These are phyloP conservation scores for Tetrapisispora nanseiensis DNA, from an alignment of 805 yeast genomes.

Conservation along the genomic window DNA sequence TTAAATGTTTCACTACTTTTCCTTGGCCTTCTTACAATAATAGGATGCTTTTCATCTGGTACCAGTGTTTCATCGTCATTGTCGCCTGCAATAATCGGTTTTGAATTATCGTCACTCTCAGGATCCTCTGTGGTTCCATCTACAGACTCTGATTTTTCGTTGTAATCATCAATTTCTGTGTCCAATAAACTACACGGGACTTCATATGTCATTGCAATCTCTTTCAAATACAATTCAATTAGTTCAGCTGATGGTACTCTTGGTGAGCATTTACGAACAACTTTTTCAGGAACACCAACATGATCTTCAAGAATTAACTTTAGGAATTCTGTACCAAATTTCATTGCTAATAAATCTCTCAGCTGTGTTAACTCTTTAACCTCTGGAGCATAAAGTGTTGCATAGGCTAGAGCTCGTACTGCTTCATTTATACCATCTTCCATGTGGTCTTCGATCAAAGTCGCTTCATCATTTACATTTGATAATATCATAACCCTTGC, in stretches of 20 bases:
- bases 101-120: slow-evolving; percentile 29
- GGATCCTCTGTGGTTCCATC: slow-evolving; percentile 18
- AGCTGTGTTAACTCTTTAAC: slow-evolving; percentile 57
- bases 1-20: slow-evolving; percentile 33
- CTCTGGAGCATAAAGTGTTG: slow-evolving; percentile 60
- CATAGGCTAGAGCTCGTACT: slow-evolving; percentile 54
- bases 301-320: slow-evolving; percentile 26
- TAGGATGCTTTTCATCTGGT: slow-evolving; percentile 30
- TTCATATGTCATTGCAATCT: slow-evolving; percentile 70
- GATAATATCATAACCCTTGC: slow-evolving; percentile 63
- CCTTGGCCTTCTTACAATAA: slow-evolving; percentile 35
- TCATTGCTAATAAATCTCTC: slow-evolving; percentile 49
- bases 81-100: slow-evolving; percentile 32
- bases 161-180: slow-evolving; percentile 19
- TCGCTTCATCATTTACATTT: slow-evolving; percentile 30
- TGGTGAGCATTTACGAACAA: slow-evolving; percentile 50
- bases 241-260: slow-evolving; percentile 58
- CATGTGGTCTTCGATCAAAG: slow-evolving; percentile 22
- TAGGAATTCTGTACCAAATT: slow-evolving; percentile 62
- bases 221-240: slow-evolving; percentile 61
- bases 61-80: slow-evolving; percentile 21
- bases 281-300: slow-evolving; percentile 54
- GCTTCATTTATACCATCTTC: slow-evolving; percentile 59
- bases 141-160: slow-evolving; percentile 7
- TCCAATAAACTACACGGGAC: slow-evolving; percentile 58